Evolutionary conservation across 768 basidiomycete genomes (phyloP), one percentile per base, ranked within the genome.

Genomic region (Kwoniella sp.): DNA sequence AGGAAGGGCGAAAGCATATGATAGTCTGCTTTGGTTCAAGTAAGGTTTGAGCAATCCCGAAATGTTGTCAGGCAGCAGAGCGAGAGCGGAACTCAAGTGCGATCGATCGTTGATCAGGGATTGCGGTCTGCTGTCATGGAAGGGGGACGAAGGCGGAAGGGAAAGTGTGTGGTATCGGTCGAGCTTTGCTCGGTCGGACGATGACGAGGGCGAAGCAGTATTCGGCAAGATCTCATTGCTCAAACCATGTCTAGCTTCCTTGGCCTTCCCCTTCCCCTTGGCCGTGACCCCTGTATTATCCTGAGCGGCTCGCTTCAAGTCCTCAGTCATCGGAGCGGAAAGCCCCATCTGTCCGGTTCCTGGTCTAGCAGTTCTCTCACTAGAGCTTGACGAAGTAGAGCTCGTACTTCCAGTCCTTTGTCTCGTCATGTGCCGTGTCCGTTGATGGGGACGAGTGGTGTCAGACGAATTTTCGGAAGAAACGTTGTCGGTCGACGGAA

Each of bases 281-380:
- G 26, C 48, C 37, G 40, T 9, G 4, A 3, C 40, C 40, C 40
- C 8, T 15, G 10, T 19, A 19, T 19, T 9, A 10, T 44, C 40
- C 10, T 10, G 3, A 9, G 8, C 40, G 10, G 17, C 4, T 44
- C 40, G 8, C 40, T 4, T 15, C 17, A 19, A 44, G 10, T 19
- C 40, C 8, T 3, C 40, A 44, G 40, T 4, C 40, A 4, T 44
- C 40, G 40, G 4, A 3, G 40, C 40, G 1, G 37, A 30, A 4
- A 65, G 40, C 17, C 47, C 50, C 15, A 17, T 19, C 19, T 54
- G 63, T 2, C 48, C 48, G 9, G 48, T 26, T 5, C 6, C 21
- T 17, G 72, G 72, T 47, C 69, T 56, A 24, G 72, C 72, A 12
- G 72, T 74, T 2, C 58, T 47, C 63, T 74, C 72, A 44, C 68